A percentile compares a stretch with the other conserved stretches of the same genome.
phyloP scores from a whole-genome alignment of 257 asterid genomes.

The Nicotiana undulata region DNA sequence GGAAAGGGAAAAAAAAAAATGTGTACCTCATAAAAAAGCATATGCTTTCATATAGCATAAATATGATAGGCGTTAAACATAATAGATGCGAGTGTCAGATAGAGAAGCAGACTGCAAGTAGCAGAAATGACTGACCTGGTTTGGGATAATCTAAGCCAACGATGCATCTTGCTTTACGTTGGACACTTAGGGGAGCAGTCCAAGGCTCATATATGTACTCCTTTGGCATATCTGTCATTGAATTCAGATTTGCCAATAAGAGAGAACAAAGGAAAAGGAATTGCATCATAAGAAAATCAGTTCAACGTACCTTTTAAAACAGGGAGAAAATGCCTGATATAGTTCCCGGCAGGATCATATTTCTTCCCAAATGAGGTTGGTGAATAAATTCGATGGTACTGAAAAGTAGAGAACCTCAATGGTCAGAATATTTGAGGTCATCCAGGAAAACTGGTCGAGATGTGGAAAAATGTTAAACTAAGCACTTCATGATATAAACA shows the following conservation, averaged over 20 bases:
- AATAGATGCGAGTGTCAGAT: background rate
- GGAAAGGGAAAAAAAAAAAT: too few species aligned
- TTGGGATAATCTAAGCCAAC: constrained; percentile 90
- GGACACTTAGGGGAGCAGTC: constrained; percentile 82
- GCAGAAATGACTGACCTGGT: constrained; percentile 52
- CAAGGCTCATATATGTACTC: constrained; percentile 95
- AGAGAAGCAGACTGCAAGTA: background rate
- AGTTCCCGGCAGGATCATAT: constrained; percentile 77
- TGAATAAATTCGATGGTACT: constrained; percentile 90
- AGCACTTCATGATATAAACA: background rate
- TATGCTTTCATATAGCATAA: background rate
- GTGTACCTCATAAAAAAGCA: background rate
- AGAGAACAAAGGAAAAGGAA: background rate
- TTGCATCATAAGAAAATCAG: background rate
- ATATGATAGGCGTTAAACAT: background rate
- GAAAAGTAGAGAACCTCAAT: constrained; percentile 6
- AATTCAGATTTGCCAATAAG: background rate
- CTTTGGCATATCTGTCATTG: constrained; percentile 78
- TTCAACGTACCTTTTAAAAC: constrained; percentile 59
- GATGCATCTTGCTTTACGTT: constrained; percentile 75
- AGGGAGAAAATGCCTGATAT: constrained; percentile 85
- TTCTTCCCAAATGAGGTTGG: constrained; percentile 92
- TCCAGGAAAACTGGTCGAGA: constrained; percentile 5
- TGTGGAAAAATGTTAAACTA: background rate
- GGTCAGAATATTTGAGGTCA: background rate